Evolutionary conservation across 805 yeast species (phyloP).

Genomic region (Hanseniaspora meyeri): DNA sequence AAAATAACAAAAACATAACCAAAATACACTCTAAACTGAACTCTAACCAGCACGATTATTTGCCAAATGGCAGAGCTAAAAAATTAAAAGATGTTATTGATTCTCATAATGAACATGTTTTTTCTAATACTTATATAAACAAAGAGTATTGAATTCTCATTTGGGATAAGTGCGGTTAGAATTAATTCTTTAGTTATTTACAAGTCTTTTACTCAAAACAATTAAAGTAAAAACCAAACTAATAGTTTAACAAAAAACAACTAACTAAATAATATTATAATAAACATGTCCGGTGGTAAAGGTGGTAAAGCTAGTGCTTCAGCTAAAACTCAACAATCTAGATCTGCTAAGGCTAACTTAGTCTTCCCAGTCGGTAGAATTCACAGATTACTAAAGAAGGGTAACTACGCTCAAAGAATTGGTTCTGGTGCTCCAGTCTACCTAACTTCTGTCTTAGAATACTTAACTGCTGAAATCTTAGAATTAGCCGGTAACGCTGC

Average conservation of each 20-base stretch:
- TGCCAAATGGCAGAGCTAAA: background rate
- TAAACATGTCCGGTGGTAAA: constrained; percentile 54
- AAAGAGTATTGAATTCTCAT: background rate
- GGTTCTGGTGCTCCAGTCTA: constrained; percentile 99
- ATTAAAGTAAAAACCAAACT: constrained; percentile 7
- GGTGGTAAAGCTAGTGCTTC: constrained; percentile 90
- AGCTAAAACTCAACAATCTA: constrained; percentile 91
- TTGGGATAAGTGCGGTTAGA: background rate
- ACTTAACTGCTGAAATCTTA: constrained; percentile 92
- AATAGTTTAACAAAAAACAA: constrained; percentile 10
- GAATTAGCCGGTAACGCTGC: constrained; percentile 99
- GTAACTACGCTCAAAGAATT: constrained; percentile 95
- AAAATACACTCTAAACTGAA: background rate
- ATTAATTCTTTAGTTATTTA: background rate
- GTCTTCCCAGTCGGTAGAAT: constrained; percentile 99
- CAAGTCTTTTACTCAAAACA: background rate
- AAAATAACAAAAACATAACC: background rate
- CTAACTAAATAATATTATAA: constrained; percentile 13
- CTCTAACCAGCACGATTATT: background rate
- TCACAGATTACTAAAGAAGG: constrained; percentile 90
- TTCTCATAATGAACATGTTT: too few species aligned
- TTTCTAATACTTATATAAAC: background rate
- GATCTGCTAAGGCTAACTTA: constrained; percentile 97
- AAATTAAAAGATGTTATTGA: background rate
- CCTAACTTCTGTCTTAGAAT: constrained; percentile 92